A percentile compares a stretch with the other conserved stretches of the same genome.
phyloP scores from a whole-genome alignment of 371 early-diverging fungal species.

The Mucor piriformis region DNA sequence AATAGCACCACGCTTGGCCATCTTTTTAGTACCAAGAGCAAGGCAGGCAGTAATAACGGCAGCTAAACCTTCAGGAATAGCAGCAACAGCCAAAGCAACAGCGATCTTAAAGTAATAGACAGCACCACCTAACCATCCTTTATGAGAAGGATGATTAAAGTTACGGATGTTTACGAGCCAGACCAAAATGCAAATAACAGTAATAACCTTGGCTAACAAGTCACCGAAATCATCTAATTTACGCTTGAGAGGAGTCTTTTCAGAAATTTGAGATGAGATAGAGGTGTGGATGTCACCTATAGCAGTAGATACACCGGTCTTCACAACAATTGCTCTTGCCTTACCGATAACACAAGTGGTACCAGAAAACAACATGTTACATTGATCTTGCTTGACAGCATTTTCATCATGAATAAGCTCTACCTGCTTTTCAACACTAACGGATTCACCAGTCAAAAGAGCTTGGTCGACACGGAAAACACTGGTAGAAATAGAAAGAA shows the following conservation, averaged over 20 bases:
- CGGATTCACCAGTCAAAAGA: conserved; percentile 95
- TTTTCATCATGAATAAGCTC: conserved; percentile 61
- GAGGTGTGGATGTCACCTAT: conserved; percentile 93
- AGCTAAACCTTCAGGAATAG: conserved; percentile 98
- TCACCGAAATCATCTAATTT: conserved; percentile 98
- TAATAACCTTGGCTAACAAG: conserved; percentile 90
- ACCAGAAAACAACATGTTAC: conserved; percentile 94
- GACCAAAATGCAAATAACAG: conserved; percentile 93
- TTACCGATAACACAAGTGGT: conserved; percentile 93
- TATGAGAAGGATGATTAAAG: conserved; percentile 87
- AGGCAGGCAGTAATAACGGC: conserved; percentile 97
- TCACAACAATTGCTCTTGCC: conserved; percentile 84
- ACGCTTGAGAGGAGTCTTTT: conserved; percentile 93
- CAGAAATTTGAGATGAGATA: conserved; percentile 82
- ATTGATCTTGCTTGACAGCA: conserved; percentile 94
- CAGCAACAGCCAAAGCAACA: conserved; percentile 98
- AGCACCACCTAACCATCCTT: conserved; percentile 90
- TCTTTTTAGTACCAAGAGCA: conserved; percentile 94
- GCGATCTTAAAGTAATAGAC: conserved; percentile 98
- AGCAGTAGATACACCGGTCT: conserved; percentile 85
- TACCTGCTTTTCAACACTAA: conserved; percentile 83
- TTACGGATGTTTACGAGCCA: conserved; percentile 97
- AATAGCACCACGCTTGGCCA: conserved; percentile 96
- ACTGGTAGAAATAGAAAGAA: conserved; percentile 76
- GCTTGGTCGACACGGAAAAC: conserved; percentile 93